Conservation (phyloP, 2,329 filamentous ascomycete genomes). For the Penicillium sp. region DNA sequence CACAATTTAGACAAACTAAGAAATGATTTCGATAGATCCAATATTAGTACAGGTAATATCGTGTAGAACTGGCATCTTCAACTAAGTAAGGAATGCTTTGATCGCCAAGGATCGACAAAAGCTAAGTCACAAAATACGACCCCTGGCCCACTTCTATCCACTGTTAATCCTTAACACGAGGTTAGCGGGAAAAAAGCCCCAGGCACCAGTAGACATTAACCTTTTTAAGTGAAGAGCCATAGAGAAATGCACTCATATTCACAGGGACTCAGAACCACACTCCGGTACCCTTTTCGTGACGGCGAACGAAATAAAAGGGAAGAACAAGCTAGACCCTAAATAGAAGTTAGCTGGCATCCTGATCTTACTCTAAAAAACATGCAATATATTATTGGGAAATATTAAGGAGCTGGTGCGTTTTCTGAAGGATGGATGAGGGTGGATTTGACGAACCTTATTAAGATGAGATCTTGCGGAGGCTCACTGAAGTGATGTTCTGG, state of each 20-base stretch:
- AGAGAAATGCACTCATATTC: neutral
- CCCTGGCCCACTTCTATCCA: neutral
- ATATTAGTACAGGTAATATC: neutral
- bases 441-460: neutral
- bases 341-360: neutral
- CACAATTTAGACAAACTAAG: neutral
- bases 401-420: neutral
- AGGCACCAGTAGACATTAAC: neutral
- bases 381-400: neutral
- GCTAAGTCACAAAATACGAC: slow-evolving; percentile 10
- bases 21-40: neutral
- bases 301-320: neutral
- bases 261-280: neutral
- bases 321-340: neutral
- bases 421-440: neutral
- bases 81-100: neutral
- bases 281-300: neutral
- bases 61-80: neutral
- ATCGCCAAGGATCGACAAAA: slow-evolving; percentile 2
- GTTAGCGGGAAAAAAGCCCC: neutral
- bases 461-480: neutral
- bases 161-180: slow-evolving; percentile 1
- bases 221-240: neutral
- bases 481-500: neutral
- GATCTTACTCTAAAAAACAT: neutral